Conservation (phyloP, 1,139 yeast genomes). For the Ashbya aceris region DNA sequence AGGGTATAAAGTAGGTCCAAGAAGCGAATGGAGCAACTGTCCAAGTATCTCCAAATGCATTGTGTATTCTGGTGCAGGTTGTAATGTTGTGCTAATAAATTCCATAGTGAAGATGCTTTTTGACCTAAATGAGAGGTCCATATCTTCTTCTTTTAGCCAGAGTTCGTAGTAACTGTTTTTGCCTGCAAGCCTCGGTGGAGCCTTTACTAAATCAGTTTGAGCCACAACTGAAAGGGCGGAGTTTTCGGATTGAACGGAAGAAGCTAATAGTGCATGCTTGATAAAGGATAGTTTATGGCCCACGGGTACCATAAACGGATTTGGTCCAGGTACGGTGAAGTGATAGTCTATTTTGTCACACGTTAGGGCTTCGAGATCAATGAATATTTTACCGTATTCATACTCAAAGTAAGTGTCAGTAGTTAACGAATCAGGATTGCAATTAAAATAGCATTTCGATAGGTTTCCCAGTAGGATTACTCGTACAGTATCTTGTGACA, state of each 20-base stretch:
- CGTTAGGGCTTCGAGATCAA: background rate
- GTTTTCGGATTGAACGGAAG: slow-evolving; percentile 23
- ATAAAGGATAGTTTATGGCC: slow-evolving; percentile 22
- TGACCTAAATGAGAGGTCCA: slow-evolving; percentile 18
- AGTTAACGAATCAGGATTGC: slow-evolving; percentile 5
- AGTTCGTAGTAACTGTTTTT: slow-evolving; percentile 34
- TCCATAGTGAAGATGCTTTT: slow-evolving; percentile 39
- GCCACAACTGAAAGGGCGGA: slow-evolving; percentile 30
- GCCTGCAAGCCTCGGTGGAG: slow-evolving; percentile 28
- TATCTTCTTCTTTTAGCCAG: slow-evolving; percentile 40
- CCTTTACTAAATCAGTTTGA: slow-evolving; percentile 19
- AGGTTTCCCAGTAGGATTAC: slow-evolving; percentile 29
- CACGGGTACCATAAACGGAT: slow-evolving; percentile 29
- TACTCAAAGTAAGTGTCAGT: slow-evolving; percentile 33
- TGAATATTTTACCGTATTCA: slow-evolving; percentile 21
- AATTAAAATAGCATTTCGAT: slow-evolving; percentile 6
- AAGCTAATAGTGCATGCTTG: slow-evolving; percentile 20
- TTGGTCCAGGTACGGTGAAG: slow-evolving; percentile 18
- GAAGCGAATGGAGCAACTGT: slow-evolving; percentile 35
- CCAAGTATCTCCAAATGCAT: slow-evolving; percentile 43
- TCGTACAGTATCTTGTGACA: slow-evolving; percentile 29
- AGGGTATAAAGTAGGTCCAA: slow-evolving; percentile 39
- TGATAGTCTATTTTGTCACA: slow-evolving; percentile 5
- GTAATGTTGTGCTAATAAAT: slow-evolving; percentile 27
- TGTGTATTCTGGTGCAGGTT: slow-evolving; percentile 31